Conservation (phyloP, 2,329 filamentous ascomycete species). For the Aspergillus fijiensis region DNA sequence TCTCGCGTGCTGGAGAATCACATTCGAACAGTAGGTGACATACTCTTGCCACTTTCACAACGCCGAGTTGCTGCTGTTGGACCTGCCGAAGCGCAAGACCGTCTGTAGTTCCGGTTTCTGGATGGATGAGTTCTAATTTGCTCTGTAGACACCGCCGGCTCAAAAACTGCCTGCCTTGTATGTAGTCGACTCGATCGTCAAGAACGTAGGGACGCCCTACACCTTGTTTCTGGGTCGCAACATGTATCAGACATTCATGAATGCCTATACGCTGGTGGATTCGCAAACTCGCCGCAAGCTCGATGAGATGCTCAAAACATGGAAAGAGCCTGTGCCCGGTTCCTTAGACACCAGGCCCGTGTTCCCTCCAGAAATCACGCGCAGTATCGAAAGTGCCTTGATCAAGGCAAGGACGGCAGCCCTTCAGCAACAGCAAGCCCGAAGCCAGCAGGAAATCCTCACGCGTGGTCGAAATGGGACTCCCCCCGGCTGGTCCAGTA, state of each 20-base stretch:
- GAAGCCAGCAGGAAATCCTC: constrained; percentile 57
- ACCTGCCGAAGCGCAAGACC: constrained; percentile 11
- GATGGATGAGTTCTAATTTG: constrained; percentile 35
- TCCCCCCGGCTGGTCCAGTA: constrained; percentile 66
- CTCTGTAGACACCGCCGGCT: constrained; percentile 71
- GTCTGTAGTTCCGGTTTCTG: constrained; percentile 25
- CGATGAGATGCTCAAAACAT: constrained; percentile 96
- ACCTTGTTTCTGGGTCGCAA: constrained; percentile 91
- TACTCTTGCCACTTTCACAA: constrained; percentile 10
- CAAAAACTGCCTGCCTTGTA: constrained; percentile 96
- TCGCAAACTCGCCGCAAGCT: constrained; percentile 79
- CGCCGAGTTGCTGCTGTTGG: constrained; percentile 15
- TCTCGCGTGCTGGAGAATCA: constrained; percentile 87
- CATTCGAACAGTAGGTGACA: constrained; percentile 80
- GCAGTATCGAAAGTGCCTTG: constrained; percentile 89
- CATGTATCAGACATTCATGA: constrained; percentile 93
- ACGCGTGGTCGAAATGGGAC: constrained; percentile 53
- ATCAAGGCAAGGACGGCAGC: constrained; percentile 73
- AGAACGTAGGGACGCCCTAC: constrained; percentile 97
- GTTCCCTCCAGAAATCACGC: constrained; percentile 81
- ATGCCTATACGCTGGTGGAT: constrained; percentile 88
- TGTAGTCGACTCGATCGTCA: constrained; percentile 95
- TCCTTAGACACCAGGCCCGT: constrained; percentile 91
- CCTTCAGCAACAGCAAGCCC: constrained; percentile 49
- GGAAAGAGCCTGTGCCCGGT: constrained; percentile 94